phyloP scores from a whole-genome alignment of 495 filamentous ascomycete species.

The Penicilliopsis zonata region DNA sequence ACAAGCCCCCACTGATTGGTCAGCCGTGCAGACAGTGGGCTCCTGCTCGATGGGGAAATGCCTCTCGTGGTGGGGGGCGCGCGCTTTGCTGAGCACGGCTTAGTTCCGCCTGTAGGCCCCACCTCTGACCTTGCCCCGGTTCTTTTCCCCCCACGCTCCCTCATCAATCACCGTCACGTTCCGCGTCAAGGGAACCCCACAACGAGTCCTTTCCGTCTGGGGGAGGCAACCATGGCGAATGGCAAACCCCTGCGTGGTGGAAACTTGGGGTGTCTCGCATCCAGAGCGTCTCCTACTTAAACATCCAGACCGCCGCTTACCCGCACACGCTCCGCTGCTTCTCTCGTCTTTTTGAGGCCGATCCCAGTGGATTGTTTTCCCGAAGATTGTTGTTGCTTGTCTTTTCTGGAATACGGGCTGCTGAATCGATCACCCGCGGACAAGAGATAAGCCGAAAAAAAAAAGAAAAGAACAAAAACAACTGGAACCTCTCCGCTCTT shows the following conservation, averaged over 20 bases:
- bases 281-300: conserved; percentile 4
- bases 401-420: background rate
- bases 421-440: too few relatives aligned
- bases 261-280: conserved; percentile 14
- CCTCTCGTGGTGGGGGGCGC: conserved; percentile 15
- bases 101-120: too few relatives aligned
- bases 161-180: background rate
- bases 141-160: too few relatives aligned
- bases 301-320: conserved; percentile 1
- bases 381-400: too few relatives aligned
- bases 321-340: too few relatives aligned
- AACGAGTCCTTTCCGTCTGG: conserved; percentile 8
- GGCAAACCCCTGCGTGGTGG: too few relatives aligned
- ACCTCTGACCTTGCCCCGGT: too few relatives aligned
- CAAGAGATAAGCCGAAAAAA: background rate
- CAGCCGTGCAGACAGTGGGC: too few relatives aligned
- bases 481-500: background rate
- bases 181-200: background rate
- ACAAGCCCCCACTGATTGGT: conserved; percentile 2
- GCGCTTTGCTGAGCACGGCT: too few relatives aligned
- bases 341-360: too few relatives aligned
- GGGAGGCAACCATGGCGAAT: conserved; percentile 13
- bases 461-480: background rate
- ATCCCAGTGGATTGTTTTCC: too few relatives aligned
- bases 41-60: conserved; percentile 13